phyloP scores from a whole-genome alignment of 1,139 yeast genomes.

The Protomyces inundatus region DNA sequence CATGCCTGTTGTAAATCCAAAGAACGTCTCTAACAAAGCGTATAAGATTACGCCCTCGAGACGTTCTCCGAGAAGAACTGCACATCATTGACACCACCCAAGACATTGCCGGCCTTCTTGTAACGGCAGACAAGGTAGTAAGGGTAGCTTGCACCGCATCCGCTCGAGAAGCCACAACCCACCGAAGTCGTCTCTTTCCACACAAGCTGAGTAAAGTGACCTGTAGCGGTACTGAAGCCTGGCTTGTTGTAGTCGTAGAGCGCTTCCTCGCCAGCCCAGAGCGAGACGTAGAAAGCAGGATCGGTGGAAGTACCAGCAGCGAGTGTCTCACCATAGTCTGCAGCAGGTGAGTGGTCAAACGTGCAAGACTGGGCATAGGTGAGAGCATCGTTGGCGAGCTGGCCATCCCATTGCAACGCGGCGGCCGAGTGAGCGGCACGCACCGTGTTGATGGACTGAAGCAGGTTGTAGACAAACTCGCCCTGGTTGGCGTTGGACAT shows the following conservation, averaged over 20 bases:
- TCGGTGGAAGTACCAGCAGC: slow-evolving; percentile 42
- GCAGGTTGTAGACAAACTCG: slow-evolving; percentile 8
- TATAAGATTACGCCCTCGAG: neutral
- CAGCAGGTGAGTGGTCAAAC: slow-evolving; percentile 7
- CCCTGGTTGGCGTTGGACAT: slow-evolving; percentile 2
- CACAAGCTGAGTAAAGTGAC: slow-evolving; percentile 69
- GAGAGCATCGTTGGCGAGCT: slow-evolving; percentile 5
- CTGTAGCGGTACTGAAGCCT: slow-evolving; percentile 40
- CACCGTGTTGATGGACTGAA: slow-evolving; percentile 1
- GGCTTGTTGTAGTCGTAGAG: slow-evolving; percentile 49
- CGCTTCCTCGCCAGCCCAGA: slow-evolving; percentile 67
- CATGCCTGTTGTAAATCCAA: too few relatives aligned
- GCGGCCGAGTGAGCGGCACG: slow-evolving; percentile 14
- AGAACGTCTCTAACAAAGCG: too few relatives aligned
- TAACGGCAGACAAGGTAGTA: slow-evolving; percentile 22
- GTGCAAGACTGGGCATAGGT: slow-evolving; percentile 11
- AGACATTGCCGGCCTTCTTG: slow-evolving; percentile 12
- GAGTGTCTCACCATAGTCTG: slow-evolving; percentile 13
- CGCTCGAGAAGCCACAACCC: slow-evolving; percentile 40
- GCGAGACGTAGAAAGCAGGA: slow-evolving; percentile 55
- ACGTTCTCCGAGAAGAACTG: slow-evolving; percentile 19
- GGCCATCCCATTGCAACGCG: slow-evolving; percentile 12
- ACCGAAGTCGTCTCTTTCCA: slow-evolving; percentile 60
- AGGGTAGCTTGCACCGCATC: slow-evolving; percentile 14
- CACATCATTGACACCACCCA: slow-evolving; percentile 12